Evolutionary conservation across 2,329 filamentous ascomycete species (phyloP), one percentile per base, ranked within the genome.

Genomic region (Talaromyces piceae): DNA sequence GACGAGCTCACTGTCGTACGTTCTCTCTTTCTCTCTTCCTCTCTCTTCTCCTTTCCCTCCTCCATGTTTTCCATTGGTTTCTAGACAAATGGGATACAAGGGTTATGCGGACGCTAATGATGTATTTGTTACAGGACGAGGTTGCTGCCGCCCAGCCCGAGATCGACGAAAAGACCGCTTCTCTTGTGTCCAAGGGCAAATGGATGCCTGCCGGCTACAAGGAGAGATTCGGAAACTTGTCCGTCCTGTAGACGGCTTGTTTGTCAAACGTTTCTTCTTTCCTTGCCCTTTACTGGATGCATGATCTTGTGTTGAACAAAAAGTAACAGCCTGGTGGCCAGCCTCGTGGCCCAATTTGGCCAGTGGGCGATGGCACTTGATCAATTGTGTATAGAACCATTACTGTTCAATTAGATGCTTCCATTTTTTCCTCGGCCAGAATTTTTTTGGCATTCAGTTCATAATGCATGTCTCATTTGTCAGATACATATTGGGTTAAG

Each of bases 121-220:
- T 30, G 18, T n/a, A 20, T 51, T 45, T 57, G 52, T 58, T 58
- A 58, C 66, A 95, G 89, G 93, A 97, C 73, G 93, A 98, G 68
- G 87, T 98, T 73, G 88, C 88, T 57, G 83, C 88, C 63, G 93
- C 91, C 64, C 88, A 91, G 73, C 91, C 93, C 65, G 91, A 95
- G 62, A 96, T 98, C 73, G 91, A 97, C 77, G 84, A 95, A 83
- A 94, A 94, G 82, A 95, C 91, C 64, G 77, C 84, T 66, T 84
- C 93, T 77, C 83, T 98, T 71, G 91, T 98, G 60, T 88, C 88
- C 74, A 96, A 94, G 86, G 91, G 91, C 73, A 88, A 90, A 83
- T 98, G 93, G 93, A 82, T 85, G 78, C 91, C 95, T 68, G 91
- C 93, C 58, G 93, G 93, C 71, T 98, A 98, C 87, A 95, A 96